These are phyloP conservation scores for Aspergillus viridinutans DNA, from an alignment of 2,329 filamentous ascomycete genomes.

Conservation along the genomic window DNA sequence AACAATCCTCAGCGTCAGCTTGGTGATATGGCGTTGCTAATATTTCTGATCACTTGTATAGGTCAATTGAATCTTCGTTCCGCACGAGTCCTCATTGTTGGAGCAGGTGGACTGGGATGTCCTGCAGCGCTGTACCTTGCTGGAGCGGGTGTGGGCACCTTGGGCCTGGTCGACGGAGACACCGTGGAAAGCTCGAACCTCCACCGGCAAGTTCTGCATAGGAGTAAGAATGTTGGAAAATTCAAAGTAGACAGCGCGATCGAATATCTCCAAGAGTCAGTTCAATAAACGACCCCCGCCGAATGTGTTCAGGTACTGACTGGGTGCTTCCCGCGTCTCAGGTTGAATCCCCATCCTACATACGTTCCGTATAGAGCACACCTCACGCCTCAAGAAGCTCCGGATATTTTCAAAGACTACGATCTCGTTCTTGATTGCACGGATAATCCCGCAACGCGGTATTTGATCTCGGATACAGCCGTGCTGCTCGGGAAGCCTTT, in stretches of 20 bases:
- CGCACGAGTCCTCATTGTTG: constrained; percentile 73
- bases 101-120: constrained; percentile 84
- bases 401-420: constrained; percentile 63
- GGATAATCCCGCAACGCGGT: constrained; percentile 85
- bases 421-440: constrained; percentile 92
- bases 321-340: constrained; percentile 27
- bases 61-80: constrained; percentile 71
- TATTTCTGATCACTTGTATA: constrained; percentile 28
- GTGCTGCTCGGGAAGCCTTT: constrained; percentile 74
- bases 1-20: background rate
- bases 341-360: constrained; percentile 67
- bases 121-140: constrained; percentile 91
- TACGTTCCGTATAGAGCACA: constrained; percentile 62
- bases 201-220: constrained; percentile 85
- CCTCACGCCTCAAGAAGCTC: constrained; percentile 65
- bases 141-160: constrained; percentile 75
- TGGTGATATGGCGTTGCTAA: constrained; percentile 4
- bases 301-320: constrained; percentile 7
- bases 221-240: constrained; percentile 64
- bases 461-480: constrained; percentile 86
- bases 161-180: constrained; percentile 86
- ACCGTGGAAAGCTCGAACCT: constrained; percentile 84
- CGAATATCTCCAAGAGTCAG: constrained; percentile 54
- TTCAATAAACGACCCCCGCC: background rate
- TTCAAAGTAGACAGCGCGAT: constrained; percentile 77